These are phyloP conservation scores for Lactarius psammicola DNA, from an alignment of 768 basidiomycete genomes.

Conservation along the genomic window DNA sequence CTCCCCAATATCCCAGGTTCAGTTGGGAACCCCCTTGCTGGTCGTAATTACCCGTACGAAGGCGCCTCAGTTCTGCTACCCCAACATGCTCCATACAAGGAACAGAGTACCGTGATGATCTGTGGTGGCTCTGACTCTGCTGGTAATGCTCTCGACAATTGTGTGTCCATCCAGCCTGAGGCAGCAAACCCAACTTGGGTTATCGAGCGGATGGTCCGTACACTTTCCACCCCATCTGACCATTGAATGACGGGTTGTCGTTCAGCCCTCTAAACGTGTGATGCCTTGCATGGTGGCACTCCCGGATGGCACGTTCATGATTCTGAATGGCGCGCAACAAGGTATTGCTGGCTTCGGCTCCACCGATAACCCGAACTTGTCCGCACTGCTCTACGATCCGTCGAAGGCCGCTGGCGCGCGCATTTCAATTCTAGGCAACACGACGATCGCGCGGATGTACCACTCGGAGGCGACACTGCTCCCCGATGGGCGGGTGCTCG, in stretches of 20 bases:
- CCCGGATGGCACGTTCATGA: slow-evolving; percentile 68
- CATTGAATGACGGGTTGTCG: neutral
- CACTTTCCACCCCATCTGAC: neutral
- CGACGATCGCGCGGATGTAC: slow-evolving; percentile 71
- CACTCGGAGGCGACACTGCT: slow-evolving; percentile 41
- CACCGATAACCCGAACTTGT: slow-evolving; percentile 34
- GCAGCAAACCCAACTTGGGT: slow-evolving; percentile 59
- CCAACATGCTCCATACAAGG: slow-evolving; percentile 69
- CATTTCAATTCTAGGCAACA: slow-evolving; percentile 61
- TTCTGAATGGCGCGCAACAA: slow-evolving; percentile 68
- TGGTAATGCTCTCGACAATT: slow-evolving; percentile 62
- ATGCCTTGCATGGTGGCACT: slow-evolving; percentile 73
- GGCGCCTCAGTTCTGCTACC: slow-evolving; percentile 71
- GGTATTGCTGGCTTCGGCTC: slow-evolving; percentile 74
- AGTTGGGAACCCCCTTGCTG: slow-evolving; percentile 67
- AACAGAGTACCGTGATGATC: slow-evolving; percentile 62
- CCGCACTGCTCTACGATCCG: slow-evolving; percentile 69
- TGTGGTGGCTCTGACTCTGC: slow-evolving; percentile 69
- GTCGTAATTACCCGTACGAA: slow-evolving; percentile 75
- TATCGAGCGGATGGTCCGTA: slow-evolving; percentile 73
- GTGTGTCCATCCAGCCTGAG: slow-evolving; percentile 68
- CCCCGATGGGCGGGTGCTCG: slow-evolving; percentile 71
- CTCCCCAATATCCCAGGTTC: slow-evolving; percentile 60
- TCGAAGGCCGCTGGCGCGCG: slow-evolving; percentile 54
- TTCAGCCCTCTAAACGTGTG: slow-evolving; percentile 66